phyloP scores from a whole-genome alignment of 768 basidiomycete species.

The Steccherinum ochraceum region DNA sequence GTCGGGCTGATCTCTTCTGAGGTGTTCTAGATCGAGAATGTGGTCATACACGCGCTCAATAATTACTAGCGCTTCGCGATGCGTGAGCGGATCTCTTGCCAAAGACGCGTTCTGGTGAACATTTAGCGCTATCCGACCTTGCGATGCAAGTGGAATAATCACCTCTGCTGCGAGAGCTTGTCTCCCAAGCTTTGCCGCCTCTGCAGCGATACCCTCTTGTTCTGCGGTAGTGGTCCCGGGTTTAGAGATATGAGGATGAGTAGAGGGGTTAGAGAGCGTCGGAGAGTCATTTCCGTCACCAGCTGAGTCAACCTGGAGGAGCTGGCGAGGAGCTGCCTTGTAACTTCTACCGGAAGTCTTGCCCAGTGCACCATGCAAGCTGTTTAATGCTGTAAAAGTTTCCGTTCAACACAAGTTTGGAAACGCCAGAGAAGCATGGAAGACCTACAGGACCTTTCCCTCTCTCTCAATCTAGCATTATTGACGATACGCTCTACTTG shows the following conservation, averaged over 20 bases:
- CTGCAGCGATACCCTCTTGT: slow-evolving; percentile 56
- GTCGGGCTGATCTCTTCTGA: slow-evolving; percentile 70
- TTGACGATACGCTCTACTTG: slow-evolving; percentile 97
- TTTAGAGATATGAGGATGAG: slow-evolving; percentile 47
- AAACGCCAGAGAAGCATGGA: slow-evolving; percentile 23
- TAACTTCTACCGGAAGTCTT: slow-evolving; percentile 91
- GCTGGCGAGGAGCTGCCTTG: slow-evolving; percentile 93
- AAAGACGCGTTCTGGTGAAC: slow-evolving; percentile 54
- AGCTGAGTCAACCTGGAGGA: slow-evolving; percentile 77
- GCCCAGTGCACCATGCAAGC: slow-evolving; percentile 88
- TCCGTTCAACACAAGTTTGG: slow-evolving; percentile 3
- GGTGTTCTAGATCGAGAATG: slow-evolving; percentile 79
- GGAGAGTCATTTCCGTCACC: slow-evolving; percentile 26
- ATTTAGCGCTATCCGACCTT: neutral
- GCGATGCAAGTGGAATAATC: slow-evolving; percentile 14
- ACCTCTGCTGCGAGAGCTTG: slow-evolving; percentile 66
- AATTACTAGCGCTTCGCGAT: slow-evolving; percentile 69
- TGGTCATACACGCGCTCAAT: slow-evolving; percentile 84
- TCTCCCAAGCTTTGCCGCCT: slow-evolving; percentile 70
- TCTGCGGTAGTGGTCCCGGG: slow-evolving; percentile 34
- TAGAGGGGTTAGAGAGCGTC: slow-evolving; percentile 33
- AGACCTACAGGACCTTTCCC: slow-evolving; percentile 57
- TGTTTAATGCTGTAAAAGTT: slow-evolving; percentile 49
- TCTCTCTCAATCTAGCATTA: slow-evolving; percentile 80
- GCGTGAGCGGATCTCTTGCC: slow-evolving; percentile 75